phyloP scores from a whole-genome alignment of 345 rosid species.

The Barbarea vulgaris region DNA sequence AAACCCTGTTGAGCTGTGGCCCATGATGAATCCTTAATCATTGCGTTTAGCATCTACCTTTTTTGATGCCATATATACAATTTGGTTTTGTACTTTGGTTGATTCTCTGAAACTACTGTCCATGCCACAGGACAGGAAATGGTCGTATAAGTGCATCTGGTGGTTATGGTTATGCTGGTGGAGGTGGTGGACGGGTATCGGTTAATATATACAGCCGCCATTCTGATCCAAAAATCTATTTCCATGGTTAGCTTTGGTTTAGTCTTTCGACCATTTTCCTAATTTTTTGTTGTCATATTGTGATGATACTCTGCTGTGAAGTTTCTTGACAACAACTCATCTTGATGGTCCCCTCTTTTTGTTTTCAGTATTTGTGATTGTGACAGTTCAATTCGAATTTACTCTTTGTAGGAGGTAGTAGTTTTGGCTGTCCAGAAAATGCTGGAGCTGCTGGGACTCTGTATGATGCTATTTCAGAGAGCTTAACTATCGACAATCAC shows the following conservation, averaged over 20 bases:
- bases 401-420: conserved; percentile 72
- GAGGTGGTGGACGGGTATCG: conserved; percentile 95
- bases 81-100: conserved; percentile 10
- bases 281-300: background rate
- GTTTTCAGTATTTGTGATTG: background rate
- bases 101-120: conserved; percentile 17
- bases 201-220: conserved; percentile 85
- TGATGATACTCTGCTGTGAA: conserved; percentile 11
- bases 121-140: conserved; percentile 81
- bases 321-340: background rate
- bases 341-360: background rate
- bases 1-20: conserved; percentile 3
- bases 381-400: background rate
- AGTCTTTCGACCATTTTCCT: background rate
- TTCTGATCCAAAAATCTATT: conserved; percentile 75
- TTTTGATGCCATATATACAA: background rate
- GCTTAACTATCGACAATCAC: conserved; percentile 74
- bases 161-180: conserved; percentile 94
- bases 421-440: conserved; percentile 76
- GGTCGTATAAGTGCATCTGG: conserved; percentile 95
- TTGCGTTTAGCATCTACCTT: conserved; percentile 21
- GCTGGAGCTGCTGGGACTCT: conserved; percentile 97
- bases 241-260: conserved; percentile 66
- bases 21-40: conserved; percentile 24
- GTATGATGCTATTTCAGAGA: conserved; percentile 88